A percentile compares a stretch with the other conserved stretches of the same genome.
Evolutionary conservation across 805 yeast genomes (phyloP).

Genomic region (Clavispora carvajalis): DNA sequence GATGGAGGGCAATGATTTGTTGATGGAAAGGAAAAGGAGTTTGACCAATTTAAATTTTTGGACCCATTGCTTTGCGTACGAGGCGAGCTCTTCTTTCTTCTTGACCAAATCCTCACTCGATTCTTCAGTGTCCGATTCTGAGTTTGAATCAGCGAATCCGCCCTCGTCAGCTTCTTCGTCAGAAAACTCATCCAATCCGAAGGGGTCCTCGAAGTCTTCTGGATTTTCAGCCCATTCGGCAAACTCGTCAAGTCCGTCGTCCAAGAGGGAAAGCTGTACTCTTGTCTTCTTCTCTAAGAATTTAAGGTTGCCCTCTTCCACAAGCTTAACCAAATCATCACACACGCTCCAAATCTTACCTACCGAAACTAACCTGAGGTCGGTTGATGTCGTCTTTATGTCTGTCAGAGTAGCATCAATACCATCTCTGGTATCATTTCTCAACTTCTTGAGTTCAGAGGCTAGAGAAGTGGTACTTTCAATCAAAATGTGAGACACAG

Average conservation of each 20-base stretch:
- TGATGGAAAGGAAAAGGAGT: slow-evolving; percentile 51
- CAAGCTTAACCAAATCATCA: slow-evolving; percentile 39
- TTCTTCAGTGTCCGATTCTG: slow-evolving; percentile 7
- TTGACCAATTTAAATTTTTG: slow-evolving; percentile 52
- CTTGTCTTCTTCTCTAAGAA: slow-evolving; percentile 44
- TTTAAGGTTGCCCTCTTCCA: slow-evolving; percentile 49
- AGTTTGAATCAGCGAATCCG: slow-evolving; percentile 15
- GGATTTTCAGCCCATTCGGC: slow-evolving; percentile 69
- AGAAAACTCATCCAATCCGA: slow-evolving; percentile 33
- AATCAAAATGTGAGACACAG: slow-evolving; percentile 16
- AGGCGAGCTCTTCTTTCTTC: slow-evolving; percentile 24
- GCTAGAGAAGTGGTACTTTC: slow-evolving; percentile 17
- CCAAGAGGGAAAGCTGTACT: slow-evolving; percentile 41
- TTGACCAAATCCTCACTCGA: slow-evolving; percentile 3
- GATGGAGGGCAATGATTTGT: slow-evolving; percentile 49
- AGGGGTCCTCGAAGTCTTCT: slow-evolving; percentile 44
- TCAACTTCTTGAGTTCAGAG: slow-evolving; percentile 22
- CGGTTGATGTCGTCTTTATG: slow-evolving; percentile 18
- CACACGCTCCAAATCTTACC: slow-evolving; percentile 73
- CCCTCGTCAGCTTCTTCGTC: slow-evolving; percentile 25
- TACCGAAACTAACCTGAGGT: slow-evolving; percentile 46
- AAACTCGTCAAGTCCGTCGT: slow-evolving; percentile 63
- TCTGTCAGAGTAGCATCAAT: neutral
- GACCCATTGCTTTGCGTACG: slow-evolving; percentile 45
- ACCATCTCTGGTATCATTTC: slow-evolving; percentile 10